Evolutionary conservation across 169 alveolate genomes (phyloP), one percentile per base, ranked within the genome.

Genomic region (Eimeria sp.): DNA sequence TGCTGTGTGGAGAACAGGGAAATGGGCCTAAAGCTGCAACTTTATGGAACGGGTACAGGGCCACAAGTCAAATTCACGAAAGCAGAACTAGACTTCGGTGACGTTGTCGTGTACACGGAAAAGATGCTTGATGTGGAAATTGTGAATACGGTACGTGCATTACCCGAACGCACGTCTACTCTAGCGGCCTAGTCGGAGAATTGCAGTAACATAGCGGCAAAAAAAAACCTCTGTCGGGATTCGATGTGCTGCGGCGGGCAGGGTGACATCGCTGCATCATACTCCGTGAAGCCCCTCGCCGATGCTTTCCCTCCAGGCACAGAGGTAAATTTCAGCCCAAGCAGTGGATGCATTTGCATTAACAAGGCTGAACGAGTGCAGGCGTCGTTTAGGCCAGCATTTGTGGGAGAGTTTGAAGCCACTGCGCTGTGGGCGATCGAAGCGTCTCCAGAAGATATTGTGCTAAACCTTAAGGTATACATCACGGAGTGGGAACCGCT

Each of bases 351-450:
- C 47, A 97, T 99, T 43, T 99, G 98, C 76, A 98, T 98, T 25
- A 99, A 98, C 73, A 98, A 97, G 89, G 97, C 98, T 92, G 97
- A 97, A 70, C 96, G 97, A n/a, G 97, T 98, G 34, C 95, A 97
- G 54, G 97, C 98, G 0, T 95, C 97, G 27, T 98, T 98, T 80
- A 96, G 97, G 87, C 98, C 99, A 51, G 98, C 98, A 83, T 97
- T 98, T 45, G 98, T 99, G 78, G 99, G 99, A 72, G 99, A 98
- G 96, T 99, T 99, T 96, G 98, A 98, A 72, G 99, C 98, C 87
- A 98, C 99, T 4, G 98, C 98, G 89, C 95, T 98, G 94, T 98
- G 98, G 96, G 98, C 98, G 72, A 94, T 99, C 51, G 99, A 98
- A 95, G 99, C 99, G 84, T 97, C 98, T n/a, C 97, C 98, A 34